Evolutionary conservation across 2,329 filamentous ascomycete genomes (phyloP).

Genomic region (Lasiodiplodia citricola): DNA sequence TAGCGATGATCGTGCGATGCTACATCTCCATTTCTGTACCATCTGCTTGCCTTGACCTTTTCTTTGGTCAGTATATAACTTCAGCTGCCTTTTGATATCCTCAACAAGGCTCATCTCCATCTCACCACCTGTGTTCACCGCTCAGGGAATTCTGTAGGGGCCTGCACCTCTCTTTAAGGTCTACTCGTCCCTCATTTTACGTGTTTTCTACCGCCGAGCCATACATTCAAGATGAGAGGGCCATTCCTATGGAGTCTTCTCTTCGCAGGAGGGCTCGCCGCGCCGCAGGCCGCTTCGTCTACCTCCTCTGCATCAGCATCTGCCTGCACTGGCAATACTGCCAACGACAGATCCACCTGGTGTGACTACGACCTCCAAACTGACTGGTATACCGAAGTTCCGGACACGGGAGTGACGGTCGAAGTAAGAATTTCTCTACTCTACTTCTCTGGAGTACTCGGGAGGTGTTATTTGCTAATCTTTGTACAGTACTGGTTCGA

Average conservation of each 20-base stretch:
- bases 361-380: conserved; percentile 57
- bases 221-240: not conserved
- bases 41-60: not conserved
- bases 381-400: conserved; percentile 58
- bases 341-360: conserved; percentile 35
- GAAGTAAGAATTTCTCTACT: conserved; percentile 28
- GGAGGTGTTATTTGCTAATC: conserved; percentile 42
- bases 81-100: not conserved
- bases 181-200: not conserved
- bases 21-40: not conserved
- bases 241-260: not conserved
- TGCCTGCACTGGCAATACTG: conserved; percentile 40
- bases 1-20: not conserved
- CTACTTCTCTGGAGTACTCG: conserved; percentile 30
- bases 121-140: not conserved
- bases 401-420: conserved; percentile 61
- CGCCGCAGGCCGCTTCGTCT: not conserved
- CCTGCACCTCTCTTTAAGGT: not conserved
- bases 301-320: conserved; percentile 8
- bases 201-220: not conserved
- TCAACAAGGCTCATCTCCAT: not conserved
- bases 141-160: not conserved
- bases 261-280: conserved; percentile 5
- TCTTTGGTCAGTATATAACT: not conserved
- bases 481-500: conserved; percentile 56